Evolutionary conservation across 768 basidiomycete species (phyloP).

Genomic region (Porpolomopsis calyptriformis): DNA sequence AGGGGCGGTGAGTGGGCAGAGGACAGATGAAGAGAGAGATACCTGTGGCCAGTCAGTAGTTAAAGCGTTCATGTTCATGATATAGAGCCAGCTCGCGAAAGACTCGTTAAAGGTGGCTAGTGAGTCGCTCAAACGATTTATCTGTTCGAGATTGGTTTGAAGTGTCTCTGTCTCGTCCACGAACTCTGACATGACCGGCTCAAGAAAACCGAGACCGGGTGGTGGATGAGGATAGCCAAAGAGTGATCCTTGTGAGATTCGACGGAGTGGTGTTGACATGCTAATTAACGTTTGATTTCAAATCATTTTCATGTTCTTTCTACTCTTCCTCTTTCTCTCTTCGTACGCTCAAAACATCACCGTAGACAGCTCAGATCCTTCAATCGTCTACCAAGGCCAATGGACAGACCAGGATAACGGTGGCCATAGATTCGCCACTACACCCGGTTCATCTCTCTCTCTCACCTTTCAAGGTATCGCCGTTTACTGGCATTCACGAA

Average conservation of each 20-base stretch:
- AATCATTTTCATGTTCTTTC: too few relatives aligned
- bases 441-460: not conserved
- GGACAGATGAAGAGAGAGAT: not conserved
- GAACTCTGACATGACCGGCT: conserved; percentile 75
- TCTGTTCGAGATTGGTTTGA: conserved; percentile 60
- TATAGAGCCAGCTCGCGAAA: conserved; percentile 85
- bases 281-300: too few relatives aligned
- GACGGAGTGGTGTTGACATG: conserved; percentile 82
- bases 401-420: too few relatives aligned
- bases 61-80: conserved; percentile 89
- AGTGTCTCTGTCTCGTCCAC: conserved; percentile 80
- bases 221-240: conserved; percentile 70
- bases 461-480: not conserved
- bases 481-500: not conserved
- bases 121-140: conserved; percentile 63
- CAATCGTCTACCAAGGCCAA: too few relatives aligned
- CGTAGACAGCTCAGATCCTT: too few relatives aligned
- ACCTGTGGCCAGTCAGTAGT: conserved; percentile 93
- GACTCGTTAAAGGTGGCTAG: conserved; percentile 84
- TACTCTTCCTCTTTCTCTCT: too few relatives aligned
- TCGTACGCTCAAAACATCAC: too few relatives aligned
- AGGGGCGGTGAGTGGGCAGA: not conserved
- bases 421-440: not conserved
- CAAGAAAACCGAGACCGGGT: conserved; percentile 76
- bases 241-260: conserved; percentile 87